Evolutionary conservation across 2,329 filamentous ascomycete species (phyloP).

Genomic region (Ascomycota sp.): DNA sequence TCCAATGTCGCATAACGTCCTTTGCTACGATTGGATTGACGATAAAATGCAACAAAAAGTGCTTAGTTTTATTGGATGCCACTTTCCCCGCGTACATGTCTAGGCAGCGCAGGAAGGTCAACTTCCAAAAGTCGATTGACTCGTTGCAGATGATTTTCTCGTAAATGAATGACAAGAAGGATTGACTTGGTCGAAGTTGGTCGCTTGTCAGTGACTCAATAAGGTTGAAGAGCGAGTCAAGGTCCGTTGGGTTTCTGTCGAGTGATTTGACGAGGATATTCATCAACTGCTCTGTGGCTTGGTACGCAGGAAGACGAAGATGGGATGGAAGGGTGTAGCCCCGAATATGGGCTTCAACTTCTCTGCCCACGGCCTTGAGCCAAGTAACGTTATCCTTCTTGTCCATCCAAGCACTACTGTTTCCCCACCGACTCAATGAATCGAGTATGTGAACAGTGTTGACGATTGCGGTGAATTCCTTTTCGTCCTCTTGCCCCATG

Average conservation of each 20-base stretch:
- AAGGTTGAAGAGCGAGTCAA: conserved; percentile 69
- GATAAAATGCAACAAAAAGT: conserved; percentile 76
- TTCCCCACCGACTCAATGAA: conserved; percentile 49
- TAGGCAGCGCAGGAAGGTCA: conserved; percentile 64
- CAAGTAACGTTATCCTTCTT: conserved; percentile 39
- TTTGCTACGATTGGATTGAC: conserved; percentile 93
- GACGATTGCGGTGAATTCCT: conserved; percentile 47
- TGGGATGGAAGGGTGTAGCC: conserved; percentile 47
- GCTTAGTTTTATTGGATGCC: conserved; percentile 75
- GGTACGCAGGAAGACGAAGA: conserved; percentile 68
- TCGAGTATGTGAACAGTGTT: conserved; percentile 77
- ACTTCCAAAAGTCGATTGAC: conserved; percentile 70
- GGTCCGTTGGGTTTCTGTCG: conserved; percentile 49
- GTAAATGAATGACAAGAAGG: conserved; percentile 69
- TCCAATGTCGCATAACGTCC: conserved; percentile 78
- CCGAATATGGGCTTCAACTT: conserved; percentile 56
- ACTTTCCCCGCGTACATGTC: conserved; percentile 66
- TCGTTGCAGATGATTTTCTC: conserved; percentile 63
- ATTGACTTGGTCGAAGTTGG: conserved; percentile 58
- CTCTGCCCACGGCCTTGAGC: conserved; percentile 49
- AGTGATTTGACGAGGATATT: conserved; percentile 66
- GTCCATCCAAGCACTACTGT: conserved; percentile 51
- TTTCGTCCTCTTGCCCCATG: conserved; percentile 46
- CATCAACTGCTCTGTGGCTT: conserved; percentile 78
- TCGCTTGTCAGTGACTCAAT: conserved; percentile 70